Conservation (phyloP, 345 rosid species). For the Linum trigynum region DNA sequence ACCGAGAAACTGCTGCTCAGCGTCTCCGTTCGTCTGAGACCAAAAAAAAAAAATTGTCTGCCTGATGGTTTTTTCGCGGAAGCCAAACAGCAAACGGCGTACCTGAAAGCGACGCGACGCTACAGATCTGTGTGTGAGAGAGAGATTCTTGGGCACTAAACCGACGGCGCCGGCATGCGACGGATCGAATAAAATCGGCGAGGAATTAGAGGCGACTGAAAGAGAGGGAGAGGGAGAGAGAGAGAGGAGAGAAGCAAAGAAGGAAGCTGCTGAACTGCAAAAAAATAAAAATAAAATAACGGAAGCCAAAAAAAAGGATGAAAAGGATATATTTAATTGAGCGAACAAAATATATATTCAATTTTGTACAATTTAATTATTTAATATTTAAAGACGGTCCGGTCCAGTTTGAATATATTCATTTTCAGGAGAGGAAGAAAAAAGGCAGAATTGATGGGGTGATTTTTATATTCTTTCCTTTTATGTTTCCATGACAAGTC, state of each 20-base stretch:
- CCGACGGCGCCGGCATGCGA: constrained; percentile 37
- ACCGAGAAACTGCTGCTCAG: too few relatives aligned
- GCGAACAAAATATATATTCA: too few relatives aligned
- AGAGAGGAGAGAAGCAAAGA: background rate
- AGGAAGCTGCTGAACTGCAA: background rate
- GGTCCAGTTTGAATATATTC: too few relatives aligned
- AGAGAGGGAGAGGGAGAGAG: constrained; percentile 13
- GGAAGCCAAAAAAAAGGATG: background rate
- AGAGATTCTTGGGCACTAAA: constrained; percentile 15
- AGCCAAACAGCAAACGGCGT: constrained; percentile 22
- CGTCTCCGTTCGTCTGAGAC: too few relatives aligned
- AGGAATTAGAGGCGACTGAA: constrained; percentile 16
- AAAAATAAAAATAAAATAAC: background rate
- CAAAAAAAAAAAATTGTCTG: too few relatives aligned
- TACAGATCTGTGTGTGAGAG: background rate
- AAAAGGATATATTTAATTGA: background rate
- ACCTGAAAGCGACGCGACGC: constrained; percentile 28
- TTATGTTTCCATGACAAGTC: too few relatives aligned
- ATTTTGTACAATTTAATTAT: too few relatives aligned
- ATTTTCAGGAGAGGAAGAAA: too few relatives aligned
- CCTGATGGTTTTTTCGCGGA: constrained; percentile 9
- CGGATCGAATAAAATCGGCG: constrained; percentile 28
- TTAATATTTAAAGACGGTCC: too few relatives aligned
- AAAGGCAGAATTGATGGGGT: too few relatives aligned
- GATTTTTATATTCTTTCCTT: too few relatives aligned